Evolutionary conservation across 2,329 filamentous ascomycete species (phyloP).

Genomic region (Diaporthe australafricana): DNA sequence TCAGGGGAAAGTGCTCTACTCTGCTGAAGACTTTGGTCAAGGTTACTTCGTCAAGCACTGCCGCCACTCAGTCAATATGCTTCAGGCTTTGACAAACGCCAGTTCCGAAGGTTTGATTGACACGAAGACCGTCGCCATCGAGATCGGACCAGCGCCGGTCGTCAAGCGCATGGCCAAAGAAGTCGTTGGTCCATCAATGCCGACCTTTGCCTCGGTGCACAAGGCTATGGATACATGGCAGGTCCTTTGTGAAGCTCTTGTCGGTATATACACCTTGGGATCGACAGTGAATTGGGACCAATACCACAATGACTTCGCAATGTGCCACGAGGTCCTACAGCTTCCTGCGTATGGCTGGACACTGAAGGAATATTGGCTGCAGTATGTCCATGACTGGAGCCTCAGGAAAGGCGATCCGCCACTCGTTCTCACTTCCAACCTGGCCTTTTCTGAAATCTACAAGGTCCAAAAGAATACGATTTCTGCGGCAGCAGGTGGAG

Average conservation of each 20-base stretch:
- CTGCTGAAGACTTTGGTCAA: slow-evolving; percentile 59
- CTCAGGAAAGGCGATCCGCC: slow-evolving; percentile 20
- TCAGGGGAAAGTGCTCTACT: slow-evolving; percentile 70
- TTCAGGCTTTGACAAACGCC: slow-evolving; percentile 68
- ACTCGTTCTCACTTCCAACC: slow-evolving; percentile 52
- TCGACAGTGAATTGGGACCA: not conserved
- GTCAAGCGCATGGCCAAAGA: slow-evolving; percentile 76
- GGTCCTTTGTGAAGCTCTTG: not conserved
- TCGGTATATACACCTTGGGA: not conserved
- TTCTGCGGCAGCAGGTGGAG: not conserved
- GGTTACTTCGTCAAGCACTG: slow-evolving; percentile 73
- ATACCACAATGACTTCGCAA: not conserved
- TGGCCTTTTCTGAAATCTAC: slow-evolving; percentile 1
- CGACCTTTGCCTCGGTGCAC: slow-evolving; percentile 41
- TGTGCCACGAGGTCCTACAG: not conserved
- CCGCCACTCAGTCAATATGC: slow-evolving; percentile 78
- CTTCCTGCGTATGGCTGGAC: slow-evolving; percentile 23
- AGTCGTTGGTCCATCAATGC: slow-evolving; percentile 63
- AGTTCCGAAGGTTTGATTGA: slow-evolving; percentile 68
- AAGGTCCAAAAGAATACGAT: slow-evolving; percentile 1
- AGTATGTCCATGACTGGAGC: slow-evolving; percentile 21
- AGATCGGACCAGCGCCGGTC: slow-evolving; percentile 79
- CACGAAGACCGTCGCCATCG: slow-evolving; percentile 76
- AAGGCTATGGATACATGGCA: not conserved
- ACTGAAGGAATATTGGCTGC: slow-evolving; percentile 17